Evolutionary conservation across 306 rosid genomes (phyloP).

Genomic region (Medicago lupulina): DNA sequence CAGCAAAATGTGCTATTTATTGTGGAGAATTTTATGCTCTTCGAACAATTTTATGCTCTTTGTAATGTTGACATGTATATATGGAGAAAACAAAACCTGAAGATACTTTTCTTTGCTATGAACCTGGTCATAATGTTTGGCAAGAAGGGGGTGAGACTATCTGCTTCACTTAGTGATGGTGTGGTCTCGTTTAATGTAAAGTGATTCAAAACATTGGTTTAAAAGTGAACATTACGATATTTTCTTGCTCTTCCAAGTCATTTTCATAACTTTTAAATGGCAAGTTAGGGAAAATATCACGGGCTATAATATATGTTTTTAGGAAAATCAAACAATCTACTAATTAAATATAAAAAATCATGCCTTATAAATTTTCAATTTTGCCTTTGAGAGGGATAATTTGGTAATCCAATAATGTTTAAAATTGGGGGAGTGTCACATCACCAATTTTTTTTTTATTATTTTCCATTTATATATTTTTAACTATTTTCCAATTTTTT

Average conservation of each 20-base stretch:
- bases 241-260: neutral
- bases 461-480: too few species aligned
- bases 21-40: neutral
- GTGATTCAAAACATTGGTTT: neutral
- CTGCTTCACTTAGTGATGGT: neutral
- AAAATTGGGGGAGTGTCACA: too few species aligned
- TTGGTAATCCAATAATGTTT: too few species aligned
- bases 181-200: slow-evolving; percentile 1
- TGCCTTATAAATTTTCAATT: too few species aligned
- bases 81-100: neutral
- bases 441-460: too few species aligned
- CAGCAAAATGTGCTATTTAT: neutral
- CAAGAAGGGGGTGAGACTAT: neutral
- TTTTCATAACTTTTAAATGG: neutral
- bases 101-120: slow-evolving; percentile 15
- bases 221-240: neutral
- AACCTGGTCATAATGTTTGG: slow-evolving; percentile 6
- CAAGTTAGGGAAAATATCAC: neutral
- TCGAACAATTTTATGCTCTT: neutral
- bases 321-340: neutral
- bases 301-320: neutral
- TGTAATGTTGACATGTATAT: slow-evolving; percentile 2
- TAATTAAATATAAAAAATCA: too few species aligned
- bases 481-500: too few species aligned
- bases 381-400: too few species aligned